phyloP scores from a whole-genome alignment of 495 filamentous ascomycete genomes.

The Penicillium mononematosum region DNA sequence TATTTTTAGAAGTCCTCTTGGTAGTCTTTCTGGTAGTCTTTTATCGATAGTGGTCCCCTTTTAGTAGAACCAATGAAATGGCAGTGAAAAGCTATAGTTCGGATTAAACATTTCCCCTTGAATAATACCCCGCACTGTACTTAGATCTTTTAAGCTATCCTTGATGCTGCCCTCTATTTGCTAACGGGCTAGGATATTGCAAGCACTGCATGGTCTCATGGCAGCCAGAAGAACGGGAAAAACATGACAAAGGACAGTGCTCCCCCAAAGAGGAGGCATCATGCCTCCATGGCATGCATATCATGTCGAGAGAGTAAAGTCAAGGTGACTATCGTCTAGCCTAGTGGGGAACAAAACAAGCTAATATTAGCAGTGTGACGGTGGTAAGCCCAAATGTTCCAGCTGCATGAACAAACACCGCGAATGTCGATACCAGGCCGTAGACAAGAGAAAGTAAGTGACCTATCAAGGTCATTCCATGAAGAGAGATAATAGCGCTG shows the following conservation, averaged over 20 bases:
- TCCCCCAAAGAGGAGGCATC: neutral
- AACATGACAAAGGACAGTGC: neutral
- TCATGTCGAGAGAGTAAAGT: constrained; percentile 33
- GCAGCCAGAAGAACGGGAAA: neutral
- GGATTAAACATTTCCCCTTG: constrained; percentile 6
- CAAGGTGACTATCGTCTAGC: constrained; percentile 20
- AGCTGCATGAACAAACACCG: constrained; percentile 23
- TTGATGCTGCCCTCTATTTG: neutral
- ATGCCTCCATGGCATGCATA: constrained; percentile 30
- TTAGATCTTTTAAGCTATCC: neutral
- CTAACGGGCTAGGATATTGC: neutral
- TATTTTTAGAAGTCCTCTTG: no score
- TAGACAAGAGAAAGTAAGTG: constrained; percentile 31
- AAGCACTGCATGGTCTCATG: neutral
- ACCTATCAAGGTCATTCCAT: neutral
- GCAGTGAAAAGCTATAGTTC: neutral
- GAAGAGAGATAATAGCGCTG: neutral
- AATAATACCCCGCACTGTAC: constrained; percentile 2
- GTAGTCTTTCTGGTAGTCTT: no score
- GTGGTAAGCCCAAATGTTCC: constrained; percentile 20
- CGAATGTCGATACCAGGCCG: constrained; percentile 23
- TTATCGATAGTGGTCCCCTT: no score
- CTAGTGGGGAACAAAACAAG: neutral
- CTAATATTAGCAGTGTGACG: constrained; percentile 25
- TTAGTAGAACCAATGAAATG: no score